Conservation (phyloP, 2,329 filamentous ascomycete species). For the Curvularia sp. region DNA sequence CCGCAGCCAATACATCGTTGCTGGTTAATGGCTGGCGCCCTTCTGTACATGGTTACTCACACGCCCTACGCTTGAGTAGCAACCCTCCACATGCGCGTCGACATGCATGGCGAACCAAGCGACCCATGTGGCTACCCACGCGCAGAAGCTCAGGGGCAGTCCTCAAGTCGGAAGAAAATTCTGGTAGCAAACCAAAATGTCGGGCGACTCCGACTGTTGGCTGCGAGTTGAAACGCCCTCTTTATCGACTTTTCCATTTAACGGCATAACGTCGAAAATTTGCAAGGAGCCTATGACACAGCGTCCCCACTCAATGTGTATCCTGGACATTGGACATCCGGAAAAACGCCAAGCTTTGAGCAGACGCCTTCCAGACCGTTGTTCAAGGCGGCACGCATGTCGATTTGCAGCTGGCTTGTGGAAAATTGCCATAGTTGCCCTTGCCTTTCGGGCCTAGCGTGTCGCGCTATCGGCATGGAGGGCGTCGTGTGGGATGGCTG, state of each 20-base stretch:
- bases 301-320: constrained; percentile 34
- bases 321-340: constrained; percentile 15
- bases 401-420: neutral
- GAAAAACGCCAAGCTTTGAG: neutral
- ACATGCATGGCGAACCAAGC: constrained; percentile 9
- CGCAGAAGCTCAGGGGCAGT: neutral
- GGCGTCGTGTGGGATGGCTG: constrained; percentile 19
- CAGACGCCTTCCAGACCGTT: constrained; percentile 11
- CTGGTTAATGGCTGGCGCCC: constrained; percentile 29
- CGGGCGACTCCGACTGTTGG: constrained; percentile 25
- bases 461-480: constrained; percentile 15
- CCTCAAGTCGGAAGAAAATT: neutral
- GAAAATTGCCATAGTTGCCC: constrained; percentile 1
- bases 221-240: constrained; percentile 10
- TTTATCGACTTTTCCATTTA: constrained; percentile 33
- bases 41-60: constrained; percentile 15
- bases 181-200: constrained; percentile 15
- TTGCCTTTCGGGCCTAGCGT: constrained; percentile 13
- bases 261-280: constrained; percentile 35
- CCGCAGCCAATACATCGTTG: constrained; percentile 11
- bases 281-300: constrained; percentile 31
- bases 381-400: neutral
- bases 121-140: neutral
- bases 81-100: constrained; percentile 3
- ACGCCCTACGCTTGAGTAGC: constrained; percentile 24